Base-by-base conservation (phyloP, 495 filamentous ascomycete species). In the Immersiella caudata region DNA sequence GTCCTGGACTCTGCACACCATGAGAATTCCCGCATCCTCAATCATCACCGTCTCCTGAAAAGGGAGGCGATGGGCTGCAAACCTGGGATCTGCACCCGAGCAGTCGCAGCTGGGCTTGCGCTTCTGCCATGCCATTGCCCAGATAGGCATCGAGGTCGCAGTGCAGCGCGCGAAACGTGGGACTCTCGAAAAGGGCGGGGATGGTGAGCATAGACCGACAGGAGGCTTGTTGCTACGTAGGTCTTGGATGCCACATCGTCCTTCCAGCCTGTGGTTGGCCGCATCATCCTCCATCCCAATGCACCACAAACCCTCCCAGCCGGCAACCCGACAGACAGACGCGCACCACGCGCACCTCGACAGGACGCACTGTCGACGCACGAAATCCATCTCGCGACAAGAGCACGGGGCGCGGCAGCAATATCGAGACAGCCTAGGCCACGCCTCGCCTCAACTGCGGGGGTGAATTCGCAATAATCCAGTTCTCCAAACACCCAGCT, bases 131-230 rank as follows among this genome's bases (percentile, higher is more conserved):
- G 40, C 40, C 40, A 46, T 33, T n/a, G 40, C 40, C 40, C 40
- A 46, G 40, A 46, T 46, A 46, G 40, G 40, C 40, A 46, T 46
- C 40, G 40, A 46, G 40, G 40, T 46, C 40, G 40, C 40, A 46
- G 40, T 46, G 40, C 40, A 46, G 40, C 40, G 40, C 40, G 9
- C 40, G 40, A 46, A 46, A 46, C 40, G 40, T 46, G 40, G 40
- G 40, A 46, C 40, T 46, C 4, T 46, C 40, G 40, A 46, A 46
- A 46, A 14, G 9, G 40, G 40, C 40, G 40, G 40, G 40, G 40
- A 46, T 46, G 40, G 14, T 46, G 40, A 46, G 40, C 40, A 46
- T 46, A 18, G 40, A 46, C 40, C 40, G 40, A 46, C 40, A 46
- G 40, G 40, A 46, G 40, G 40, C 16, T 46, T 12, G 40, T 46